Conservation (phyloP, 108 stramenopile genomes). For the Licmophora abbreviata region DNA sequence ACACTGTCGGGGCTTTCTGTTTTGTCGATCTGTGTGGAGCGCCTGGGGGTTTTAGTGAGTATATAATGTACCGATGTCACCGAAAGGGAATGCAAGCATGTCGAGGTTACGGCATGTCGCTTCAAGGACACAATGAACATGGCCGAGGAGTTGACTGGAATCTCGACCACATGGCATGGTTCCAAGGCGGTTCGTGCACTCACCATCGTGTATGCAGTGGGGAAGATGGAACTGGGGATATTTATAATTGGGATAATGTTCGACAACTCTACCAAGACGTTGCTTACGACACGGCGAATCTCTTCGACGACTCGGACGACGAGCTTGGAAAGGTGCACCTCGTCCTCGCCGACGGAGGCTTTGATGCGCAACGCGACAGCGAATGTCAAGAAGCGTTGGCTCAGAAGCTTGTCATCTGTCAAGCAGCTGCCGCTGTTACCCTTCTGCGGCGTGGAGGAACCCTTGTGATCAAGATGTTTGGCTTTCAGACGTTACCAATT, state of each 20-base stretch:
- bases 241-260: constrained; percentile 82
- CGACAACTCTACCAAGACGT: constrained; percentile 28
- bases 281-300: constrained; percentile 10
- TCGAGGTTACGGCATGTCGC: constrained; percentile 80
- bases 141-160: constrained; percentile 63
- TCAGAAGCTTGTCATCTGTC: constrained; percentile 61
- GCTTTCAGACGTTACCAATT: constrained; percentile 46
- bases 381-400: constrained; percentile 67
- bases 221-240: constrained; percentile 69
- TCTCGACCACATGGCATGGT: neutral
- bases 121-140: constrained; percentile 61
- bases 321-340: constrained; percentile 29
- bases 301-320: neutral
- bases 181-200: neutral
- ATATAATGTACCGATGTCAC: constrained; percentile 54
- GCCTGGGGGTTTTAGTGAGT: constrained; percentile 86
- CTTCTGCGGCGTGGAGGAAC: constrained; percentile 50
- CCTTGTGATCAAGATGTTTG: constrained; percentile 75
- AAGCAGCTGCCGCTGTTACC: constrained; percentile 61
- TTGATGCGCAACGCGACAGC: constrained; percentile 83
- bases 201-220: constrained; percentile 39
- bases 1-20: constrained; percentile 21
- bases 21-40: constrained; percentile 87
- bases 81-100: constrained; percentile 5
- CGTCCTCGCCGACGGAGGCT: constrained; percentile 84